phyloP scores from a whole-genome alignment of 257 asterid genomes.

The Marsdenia floribunda region DNA sequence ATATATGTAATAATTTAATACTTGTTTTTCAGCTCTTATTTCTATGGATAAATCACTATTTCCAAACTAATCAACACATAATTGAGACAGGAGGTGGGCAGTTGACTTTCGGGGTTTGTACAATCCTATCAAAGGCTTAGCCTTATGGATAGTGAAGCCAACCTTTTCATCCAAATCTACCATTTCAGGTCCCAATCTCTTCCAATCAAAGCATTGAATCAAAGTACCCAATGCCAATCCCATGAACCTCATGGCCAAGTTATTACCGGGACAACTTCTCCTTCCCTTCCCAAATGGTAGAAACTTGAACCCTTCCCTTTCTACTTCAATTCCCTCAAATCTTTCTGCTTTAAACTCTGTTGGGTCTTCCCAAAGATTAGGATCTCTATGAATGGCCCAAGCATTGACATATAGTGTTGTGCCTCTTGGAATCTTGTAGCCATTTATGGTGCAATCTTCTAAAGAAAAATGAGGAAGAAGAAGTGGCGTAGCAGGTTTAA shows the following conservation, averaged over 20 bases:
- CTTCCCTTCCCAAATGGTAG: slow-evolving; percentile 63
- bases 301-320: slow-evolving; percentile 12
- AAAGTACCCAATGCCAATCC: slow-evolving; percentile 51
- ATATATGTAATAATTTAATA: no score
- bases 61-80: no score
- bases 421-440: slow-evolving; percentile 13
- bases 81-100: no score
- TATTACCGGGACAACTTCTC: slow-evolving; percentile 74
- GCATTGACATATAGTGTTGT: slow-evolving; percentile 34
- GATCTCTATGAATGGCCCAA: no score
- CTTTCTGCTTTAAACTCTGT: slow-evolving; percentile 29
- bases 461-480: slow-evolving; percentile 30
- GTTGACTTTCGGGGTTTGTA: no score
- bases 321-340: slow-evolving; percentile 4
- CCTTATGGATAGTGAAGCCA: no score
- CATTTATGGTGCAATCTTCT: slow-evolving; percentile 22
- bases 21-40: no score
- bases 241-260: slow-evolving; percentile 41
- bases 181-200: slow-evolving; percentile 5
- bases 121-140: no score
- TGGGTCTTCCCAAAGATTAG: slow-evolving; percentile 21
- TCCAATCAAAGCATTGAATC: slow-evolving; percentile 75
- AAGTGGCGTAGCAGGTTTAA: slow-evolving; percentile 32
- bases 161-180: no score
- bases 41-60: no score